Evolutionary conservation across 768 basidiomycete genomes (phyloP).

Genomic region (Mycena alexandri): DNA sequence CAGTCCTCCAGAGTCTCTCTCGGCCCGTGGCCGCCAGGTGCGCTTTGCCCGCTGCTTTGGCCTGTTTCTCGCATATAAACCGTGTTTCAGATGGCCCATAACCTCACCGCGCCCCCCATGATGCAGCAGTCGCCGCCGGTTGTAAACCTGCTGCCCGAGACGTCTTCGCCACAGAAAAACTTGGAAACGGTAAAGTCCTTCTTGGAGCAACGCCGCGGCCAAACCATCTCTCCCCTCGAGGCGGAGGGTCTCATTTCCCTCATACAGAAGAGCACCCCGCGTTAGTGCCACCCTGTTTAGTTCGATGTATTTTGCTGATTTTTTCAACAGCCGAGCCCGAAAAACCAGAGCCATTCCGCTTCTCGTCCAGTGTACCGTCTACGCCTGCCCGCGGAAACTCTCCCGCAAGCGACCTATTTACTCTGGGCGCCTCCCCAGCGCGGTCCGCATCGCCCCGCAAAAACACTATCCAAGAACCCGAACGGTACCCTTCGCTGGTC

Average conservation of each 20-base stretch:
- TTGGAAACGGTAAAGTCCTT: slow-evolving; percentile 63
- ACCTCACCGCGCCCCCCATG: slow-evolving; percentile 25
- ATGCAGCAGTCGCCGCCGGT: slow-evolving; percentile 10
- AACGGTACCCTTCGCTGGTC: slow-evolving; percentile 82
- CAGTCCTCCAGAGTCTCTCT: slow-evolving; percentile 41
- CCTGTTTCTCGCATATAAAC: slow-evolving; percentile 21
- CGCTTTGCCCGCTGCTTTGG: slow-evolving; percentile 31
- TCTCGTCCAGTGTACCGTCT: slow-evolving; percentile 59
- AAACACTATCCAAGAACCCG: slow-evolving; percentile 75
- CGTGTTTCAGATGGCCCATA: slow-evolving; percentile 40
- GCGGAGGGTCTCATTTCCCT: slow-evolving; percentile 67
- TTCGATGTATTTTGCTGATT: slow-evolving; percentile 13
- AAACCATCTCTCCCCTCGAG: slow-evolving; percentile 65
- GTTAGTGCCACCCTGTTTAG: slow-evolving; percentile 45
- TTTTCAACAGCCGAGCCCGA: slow-evolving; percentile 48
- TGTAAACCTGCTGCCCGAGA: slow-evolving; percentile 34
- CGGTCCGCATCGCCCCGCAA: slow-evolving; percentile 59
- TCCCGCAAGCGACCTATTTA: slow-evolving; percentile 40
- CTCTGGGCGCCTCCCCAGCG: slow-evolving; percentile 39
- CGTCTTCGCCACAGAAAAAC: slow-evolving; percentile 56
- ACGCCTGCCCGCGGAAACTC: slow-evolving; percentile 57
- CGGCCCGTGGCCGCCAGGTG: slow-evolving; percentile 46
- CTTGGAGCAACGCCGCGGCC: slow-evolving; percentile 60
- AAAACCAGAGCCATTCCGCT: slow-evolving; percentile 71
- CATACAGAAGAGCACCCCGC: slow-evolving; percentile 64